A percentile compares a stretch with the other conserved stretches of the same genome.
These are phyloP conservation scores for Malus asiatica DNA, from an alignment of 306 rosid species.

Conservation along the genomic window DNA sequence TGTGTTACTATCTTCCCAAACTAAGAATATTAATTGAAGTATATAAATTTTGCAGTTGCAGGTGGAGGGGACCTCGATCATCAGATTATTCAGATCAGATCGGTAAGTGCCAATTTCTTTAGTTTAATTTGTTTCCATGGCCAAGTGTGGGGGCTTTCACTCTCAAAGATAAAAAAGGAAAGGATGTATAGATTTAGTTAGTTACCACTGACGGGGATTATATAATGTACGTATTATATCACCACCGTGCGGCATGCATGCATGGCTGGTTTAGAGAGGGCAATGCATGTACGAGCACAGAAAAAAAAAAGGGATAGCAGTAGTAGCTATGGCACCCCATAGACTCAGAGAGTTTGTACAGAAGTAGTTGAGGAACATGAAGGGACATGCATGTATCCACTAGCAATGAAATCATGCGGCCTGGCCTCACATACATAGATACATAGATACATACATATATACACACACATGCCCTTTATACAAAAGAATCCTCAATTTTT, in stretches of 20 bases:
- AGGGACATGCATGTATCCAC: not conserved
- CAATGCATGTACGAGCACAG: not conserved
- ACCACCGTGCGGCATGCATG: not conserved
- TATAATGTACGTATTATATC: not conserved
- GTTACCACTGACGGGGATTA: slow-evolving; percentile 13
- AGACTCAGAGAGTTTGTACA: not conserved
- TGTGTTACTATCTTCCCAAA: not conserved
- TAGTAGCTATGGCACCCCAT: no score
- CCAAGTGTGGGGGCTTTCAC: not conserved
- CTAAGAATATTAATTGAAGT: not conserved
- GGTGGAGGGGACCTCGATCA: not conserved
- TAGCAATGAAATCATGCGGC: slow-evolving; percentile 12
- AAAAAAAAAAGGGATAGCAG: no score
- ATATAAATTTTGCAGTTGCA: not conserved
- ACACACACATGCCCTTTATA: no score
- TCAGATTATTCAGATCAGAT: not conserved
- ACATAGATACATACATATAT: not conserved
- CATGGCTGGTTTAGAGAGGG: not conserved
- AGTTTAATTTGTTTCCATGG: not conserved
- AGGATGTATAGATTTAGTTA: not conserved
- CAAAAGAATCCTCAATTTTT: no score
- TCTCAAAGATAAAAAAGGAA: slow-evolving; percentile 3
- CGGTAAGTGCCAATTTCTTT: not conserved
- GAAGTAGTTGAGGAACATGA: not conserved
- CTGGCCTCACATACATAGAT: not conserved